Evolutionary conservation across 2,329 filamentous ascomycete genomes (phyloP), one percentile per base, ranked within the genome.

Genomic region (Alternaria brassicae): DNA sequence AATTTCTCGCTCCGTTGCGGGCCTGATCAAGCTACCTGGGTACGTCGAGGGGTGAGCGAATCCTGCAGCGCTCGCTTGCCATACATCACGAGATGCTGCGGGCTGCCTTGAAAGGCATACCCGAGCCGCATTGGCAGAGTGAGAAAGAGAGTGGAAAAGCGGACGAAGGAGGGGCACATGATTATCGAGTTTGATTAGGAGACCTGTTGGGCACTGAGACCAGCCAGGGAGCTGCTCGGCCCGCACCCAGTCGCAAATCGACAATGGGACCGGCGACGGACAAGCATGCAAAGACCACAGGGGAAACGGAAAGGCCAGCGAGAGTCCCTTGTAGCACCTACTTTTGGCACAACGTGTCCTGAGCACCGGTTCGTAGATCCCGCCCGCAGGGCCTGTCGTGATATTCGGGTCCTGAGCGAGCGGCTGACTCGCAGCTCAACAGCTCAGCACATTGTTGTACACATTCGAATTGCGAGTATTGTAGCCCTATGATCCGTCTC

Each of bases 341-440:
- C 57, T 73, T 75, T 72, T 75, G 70, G 69, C 69, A 73, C 70
- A 73, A 73, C 71, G 73, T 74, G 71, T 72, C 63, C 64, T 68
- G 63, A 70, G 71, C 70, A 73, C 69, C 69, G 70, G 73, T 76
- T 77, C 70, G 73, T 70, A 74, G 75, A 77, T 77, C 74, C 69
- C 70, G 73, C 73, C 72, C 73, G 72, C 60, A 64, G 59, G 59
- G 58, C 62, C 56, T 67, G 64, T 60, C 56, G 56, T 58, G 45
- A 58, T 55, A 52, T 48, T 56, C 52, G 52, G 47, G 45, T 56
- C 60, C 53, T 51, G 57, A 59, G 44, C 25, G 44, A 49, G 53
- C 47, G 56, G 52, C 52, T 65, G 63, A 65, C 57, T 63, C 56
- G 54, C 25, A 17, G 37, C 42, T 56, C 45, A 44, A 32, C 30